Evolutionary conservation across 495 filamentous ascomycete genomes (phyloP).

Genomic region (Penicillium lagena): DNA sequence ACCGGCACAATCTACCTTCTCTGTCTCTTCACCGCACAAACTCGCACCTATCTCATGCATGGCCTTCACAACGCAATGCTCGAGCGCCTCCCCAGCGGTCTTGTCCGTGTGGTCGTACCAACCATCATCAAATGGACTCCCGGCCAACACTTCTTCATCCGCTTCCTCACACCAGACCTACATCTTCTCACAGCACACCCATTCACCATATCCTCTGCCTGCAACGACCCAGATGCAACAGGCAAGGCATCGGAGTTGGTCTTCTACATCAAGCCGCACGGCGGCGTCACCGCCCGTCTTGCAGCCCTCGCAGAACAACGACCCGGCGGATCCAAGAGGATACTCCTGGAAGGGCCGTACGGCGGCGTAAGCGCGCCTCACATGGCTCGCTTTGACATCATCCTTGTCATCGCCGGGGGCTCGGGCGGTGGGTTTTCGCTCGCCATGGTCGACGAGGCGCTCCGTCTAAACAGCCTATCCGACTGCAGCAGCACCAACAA

Average conservation of each 20-base stretch:
- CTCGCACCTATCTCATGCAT: slow-evolving; percentile 37
- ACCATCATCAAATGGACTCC: slow-evolving; percentile 31
- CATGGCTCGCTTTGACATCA: slow-evolving; percentile 18
- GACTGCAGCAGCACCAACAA: neutral
- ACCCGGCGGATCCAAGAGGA: slow-evolving; percentile 17
- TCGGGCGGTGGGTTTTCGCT: slow-evolving; percentile 40
- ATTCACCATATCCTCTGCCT: slow-evolving; percentile 39
- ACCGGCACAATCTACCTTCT: slow-evolving; percentile 38
- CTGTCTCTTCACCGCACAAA: slow-evolving; percentile 34
- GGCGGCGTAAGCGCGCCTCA: slow-evolving; percentile 23
- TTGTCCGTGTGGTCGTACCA: slow-evolving; percentile 34
- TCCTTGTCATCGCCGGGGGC: slow-evolving; percentile 40
- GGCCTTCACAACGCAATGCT: slow-evolving; percentile 38
- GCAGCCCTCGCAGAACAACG: slow-evolving; percentile 16
- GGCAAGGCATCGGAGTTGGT: slow-evolving; percentile 14
- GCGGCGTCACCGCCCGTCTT: slow-evolving; percentile 30
- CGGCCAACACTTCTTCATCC: slow-evolving; percentile 39
- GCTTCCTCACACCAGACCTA: slow-evolving; percentile 26
- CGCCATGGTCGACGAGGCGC: slow-evolving; percentile 32
- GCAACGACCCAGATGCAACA: slow-evolving; percentile 5
- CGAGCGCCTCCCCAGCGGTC: slow-evolving; percentile 22
- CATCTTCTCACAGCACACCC: slow-evolving; percentile 33
- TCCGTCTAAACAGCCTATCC: neutral
- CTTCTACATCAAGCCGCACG: slow-evolving; percentile 17
- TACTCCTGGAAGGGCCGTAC: slow-evolving; percentile 38